phyloP scores from a whole-genome alignment of 2,329 filamentous ascomycete species.

The Paracoccidioides lutzii region DNA sequence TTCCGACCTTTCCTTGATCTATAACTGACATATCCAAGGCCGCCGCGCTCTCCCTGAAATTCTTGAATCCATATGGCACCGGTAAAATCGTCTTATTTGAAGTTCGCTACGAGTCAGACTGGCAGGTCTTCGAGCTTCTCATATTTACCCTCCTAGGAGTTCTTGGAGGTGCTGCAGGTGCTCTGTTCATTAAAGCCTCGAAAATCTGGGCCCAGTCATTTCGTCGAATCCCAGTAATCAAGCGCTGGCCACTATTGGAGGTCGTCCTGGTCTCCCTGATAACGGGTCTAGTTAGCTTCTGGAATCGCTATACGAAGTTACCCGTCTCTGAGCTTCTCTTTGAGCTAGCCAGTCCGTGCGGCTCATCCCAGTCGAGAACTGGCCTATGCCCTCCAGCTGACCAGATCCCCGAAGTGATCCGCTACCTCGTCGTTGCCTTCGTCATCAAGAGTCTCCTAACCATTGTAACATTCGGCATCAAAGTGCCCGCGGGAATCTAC shows the following conservation, averaged over 20 bases:
- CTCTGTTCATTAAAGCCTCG: slow-evolving; percentile 93
- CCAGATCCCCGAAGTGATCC: slow-evolving; percentile 66
- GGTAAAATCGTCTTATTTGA: slow-evolving; percentile 95
- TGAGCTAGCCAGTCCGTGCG: slow-evolving; percentile 80
- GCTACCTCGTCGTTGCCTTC: slow-evolving; percentile 62
- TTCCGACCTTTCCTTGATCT: neutral
- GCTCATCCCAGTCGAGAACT: slow-evolving; percentile 50
- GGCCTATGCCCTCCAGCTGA: slow-evolving; percentile 65
- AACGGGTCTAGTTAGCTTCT: slow-evolving; percentile 78
- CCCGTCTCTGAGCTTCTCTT: slow-evolving; percentile 83
- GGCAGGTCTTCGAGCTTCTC: slow-evolving; percentile 83
- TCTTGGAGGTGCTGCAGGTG: slow-evolving; percentile 71
- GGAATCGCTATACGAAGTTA: slow-evolving; percentile 81
- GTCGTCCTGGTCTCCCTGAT: slow-evolving; percentile 75
- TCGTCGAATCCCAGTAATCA: slow-evolving; percentile 66
- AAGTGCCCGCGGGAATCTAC: slow-evolving; percentile 92
- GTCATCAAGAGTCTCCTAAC: slow-evolving; percentile 83
- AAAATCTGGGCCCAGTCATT: slow-evolving; percentile 82
- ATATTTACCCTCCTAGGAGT: slow-evolving; percentile 78
- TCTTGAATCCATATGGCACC: slow-evolving; percentile 89
- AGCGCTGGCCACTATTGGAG: slow-evolving; percentile 71
- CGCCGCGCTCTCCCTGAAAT: slow-evolving; percentile 82
- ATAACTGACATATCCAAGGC: slow-evolving; percentile 18
- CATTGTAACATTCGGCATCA: slow-evolving; percentile 86
- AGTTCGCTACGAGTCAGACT: slow-evolving; percentile 79